Evolutionary conservation across 192 early-diverging fungal genomes (phyloP).

Genomic region (Funneliformis mosseae): DNA sequence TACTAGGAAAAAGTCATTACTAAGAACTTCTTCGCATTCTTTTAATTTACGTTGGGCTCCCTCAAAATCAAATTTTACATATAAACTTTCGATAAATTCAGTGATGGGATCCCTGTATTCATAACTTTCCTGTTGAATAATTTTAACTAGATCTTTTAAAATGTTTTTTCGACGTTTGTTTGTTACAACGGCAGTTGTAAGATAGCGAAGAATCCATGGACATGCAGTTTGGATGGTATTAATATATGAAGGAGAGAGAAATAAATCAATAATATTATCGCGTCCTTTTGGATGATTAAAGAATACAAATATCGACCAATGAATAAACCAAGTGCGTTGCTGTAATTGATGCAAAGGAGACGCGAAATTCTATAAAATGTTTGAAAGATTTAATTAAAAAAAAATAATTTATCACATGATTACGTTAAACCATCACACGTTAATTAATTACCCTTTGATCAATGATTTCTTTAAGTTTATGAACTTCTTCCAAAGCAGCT

Average conservation of each 20-base stretch:
- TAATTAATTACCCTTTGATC: slow-evolving; percentile 72
- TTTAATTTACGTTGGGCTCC: slow-evolving; percentile 83
- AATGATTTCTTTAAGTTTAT: slow-evolving; percentile 83
- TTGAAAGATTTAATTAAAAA: not conserved
- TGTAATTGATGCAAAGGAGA: slow-evolving; percentile 87
- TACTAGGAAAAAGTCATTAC: slow-evolving; percentile 90
- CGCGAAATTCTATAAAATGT: slow-evolving; percentile 56
- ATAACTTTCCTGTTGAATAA: slow-evolving; percentile 84
- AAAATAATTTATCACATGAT: no score
- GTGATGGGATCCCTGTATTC: slow-evolving; percentile 91
- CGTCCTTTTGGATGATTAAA: slow-evolving; percentile 98
- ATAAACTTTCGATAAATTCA: slow-evolving; percentile 91
- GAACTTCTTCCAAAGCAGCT: slow-evolving; percentile 85
- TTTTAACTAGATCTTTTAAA: slow-evolving; percentile 88
- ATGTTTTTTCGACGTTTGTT: slow-evolving; percentile 84
- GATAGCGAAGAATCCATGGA: slow-evolving; percentile 95
- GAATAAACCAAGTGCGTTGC: slow-evolving; percentile 91
- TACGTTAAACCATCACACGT: not conserved
- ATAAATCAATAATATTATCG: slow-evolving; percentile 92
- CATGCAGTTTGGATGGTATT: slow-evolving; percentile 98
- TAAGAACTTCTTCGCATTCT: slow-evolving; percentile 86
- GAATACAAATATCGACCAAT: slow-evolving; percentile 98
- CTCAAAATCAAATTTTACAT: slow-evolving; percentile 95
- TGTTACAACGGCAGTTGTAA: slow-evolving; percentile 88
- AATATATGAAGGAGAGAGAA: slow-evolving; percentile 88